Base-by-base conservation (phyloP, 2,329 filamentous ascomycete species). In the Pyricularia pennisetigena region DNA sequence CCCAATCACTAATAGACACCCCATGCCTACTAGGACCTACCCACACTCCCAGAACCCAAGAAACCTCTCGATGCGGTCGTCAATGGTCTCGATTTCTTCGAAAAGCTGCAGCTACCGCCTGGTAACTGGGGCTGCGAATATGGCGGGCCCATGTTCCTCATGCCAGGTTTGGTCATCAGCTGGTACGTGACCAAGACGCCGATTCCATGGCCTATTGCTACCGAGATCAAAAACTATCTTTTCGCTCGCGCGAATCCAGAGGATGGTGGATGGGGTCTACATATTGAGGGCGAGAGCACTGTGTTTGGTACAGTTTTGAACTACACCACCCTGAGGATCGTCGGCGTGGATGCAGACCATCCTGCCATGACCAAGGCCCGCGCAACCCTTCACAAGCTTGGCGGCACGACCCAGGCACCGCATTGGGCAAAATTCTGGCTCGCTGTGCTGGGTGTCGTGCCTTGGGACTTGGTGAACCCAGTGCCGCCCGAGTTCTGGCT, bases 361-460 rank as follows among this genome's bases (percentile, higher is more conserved):
- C 88, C 91, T 16, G 82, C 91, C 61, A 92, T 98, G 89, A 84
- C 92, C 67, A 95, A 92, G 78, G 95, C 95, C 1, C 87, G 96
- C 70, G 89, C 85, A 1, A 90, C 89, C 24, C 81, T 99, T 35
- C 93, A 97, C 79, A 89, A 90, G 75, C 83, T 98, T 59, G 95
- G 95, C 12, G 94, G 95, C 30, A 93, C 93, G 1, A 82, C 91
- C 16, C 88, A 93, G 74, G 88, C 87, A 1, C 96, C 95, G 26
- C 95, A 98, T 76, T 99, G 95, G 95, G 88, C 88, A n/a, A 99
- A 99, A 76, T 96, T 96, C 78, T 97, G 94, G 93, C 84, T 99
- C 64, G 90, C 90, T 57, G 84, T 96, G 2, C 79, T 99, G 70
- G 93, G 93, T 20, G 86, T 98, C 4, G 88, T 88, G 75, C 82